These are phyloP conservation scores for Blakeslea trispora DNA, from an alignment of 371 early-diverging fungal genomes.

Conservation along the genomic window DNA sequence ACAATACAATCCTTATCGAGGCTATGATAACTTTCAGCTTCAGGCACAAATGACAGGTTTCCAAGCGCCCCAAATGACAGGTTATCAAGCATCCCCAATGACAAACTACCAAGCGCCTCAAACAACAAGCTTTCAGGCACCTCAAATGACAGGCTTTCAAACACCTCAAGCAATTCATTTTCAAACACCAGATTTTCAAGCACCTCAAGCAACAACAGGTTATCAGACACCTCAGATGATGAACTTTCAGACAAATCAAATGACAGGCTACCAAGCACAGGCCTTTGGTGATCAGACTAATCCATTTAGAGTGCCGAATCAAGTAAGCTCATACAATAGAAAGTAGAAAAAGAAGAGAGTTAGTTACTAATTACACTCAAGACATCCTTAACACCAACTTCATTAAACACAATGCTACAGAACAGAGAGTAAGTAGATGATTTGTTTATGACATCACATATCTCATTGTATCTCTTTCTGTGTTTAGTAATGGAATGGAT, in stretches of 20 bases:
- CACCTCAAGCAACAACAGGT: background rate
- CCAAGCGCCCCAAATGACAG: background rate
- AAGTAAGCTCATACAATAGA: too few species aligned
- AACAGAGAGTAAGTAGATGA: background rate
- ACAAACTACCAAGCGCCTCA: background rate
- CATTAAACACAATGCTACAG: background rate
- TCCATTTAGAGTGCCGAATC: too few species aligned
- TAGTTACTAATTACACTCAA: constrained; percentile 13
- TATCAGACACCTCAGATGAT: background rate
- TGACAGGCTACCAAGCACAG: background rate
- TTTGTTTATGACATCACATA: constrained; percentile 12
- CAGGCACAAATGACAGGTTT: constrained; percentile 8
- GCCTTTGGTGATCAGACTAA: too few species aligned
- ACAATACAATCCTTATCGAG: background rate
- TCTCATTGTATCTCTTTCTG: background rate
- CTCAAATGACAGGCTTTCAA: background rate
- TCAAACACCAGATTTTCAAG: background rate
- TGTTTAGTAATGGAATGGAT: constrained; percentile 52
- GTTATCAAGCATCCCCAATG: background rate
- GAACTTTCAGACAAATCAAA: constrained; percentile 1
- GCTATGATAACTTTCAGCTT: background rate
- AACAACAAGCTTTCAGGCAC: background rate
- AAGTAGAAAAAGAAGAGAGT: constrained; percentile 26
- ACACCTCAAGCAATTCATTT: constrained; percentile 18
- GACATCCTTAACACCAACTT: background rate